phyloP scores from a whole-genome alignment of 345 rosid species.

The Lumnitzera racemosa region DNA sequence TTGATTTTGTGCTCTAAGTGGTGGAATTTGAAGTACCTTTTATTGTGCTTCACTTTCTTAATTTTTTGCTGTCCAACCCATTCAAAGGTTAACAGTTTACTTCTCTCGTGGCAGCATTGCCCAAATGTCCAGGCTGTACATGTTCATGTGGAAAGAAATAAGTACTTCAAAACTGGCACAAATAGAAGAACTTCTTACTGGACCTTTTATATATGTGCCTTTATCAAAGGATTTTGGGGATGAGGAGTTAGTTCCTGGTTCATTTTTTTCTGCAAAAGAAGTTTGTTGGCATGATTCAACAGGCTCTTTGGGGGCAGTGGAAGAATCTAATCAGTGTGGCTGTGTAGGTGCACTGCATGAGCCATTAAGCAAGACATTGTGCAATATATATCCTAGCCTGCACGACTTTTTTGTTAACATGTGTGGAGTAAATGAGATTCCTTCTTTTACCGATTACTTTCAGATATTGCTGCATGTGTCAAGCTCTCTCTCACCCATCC shows the following conservation, averaged over 20 bases:
- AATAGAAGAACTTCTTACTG: slow-evolving; percentile 37
- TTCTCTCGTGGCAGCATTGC: slow-evolving; percentile 50
- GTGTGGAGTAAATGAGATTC: slow-evolving; percentile 64
- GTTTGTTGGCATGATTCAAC: slow-evolving; percentile 80
- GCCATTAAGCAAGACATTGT: slow-evolving; percentile 47
- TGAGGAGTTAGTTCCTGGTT: slow-evolving; percentile 46
- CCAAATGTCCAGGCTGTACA: slow-evolving; percentile 66
- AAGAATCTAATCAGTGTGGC: slow-evolving; percentile 26
- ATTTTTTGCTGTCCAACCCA: background rate
- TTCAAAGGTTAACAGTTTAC: background rate
- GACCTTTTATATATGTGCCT: slow-evolving; percentile 69
- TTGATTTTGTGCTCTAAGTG: too few relatives aligned
- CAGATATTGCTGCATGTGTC: slow-evolving; percentile 61
- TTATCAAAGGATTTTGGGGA: slow-evolving; percentile 28
- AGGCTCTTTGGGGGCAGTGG: slow-evolving; percentile 42
- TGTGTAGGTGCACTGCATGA: slow-evolving; percentile 16
- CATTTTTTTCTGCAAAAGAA: slow-evolving; percentile 54
- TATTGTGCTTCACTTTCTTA: background rate
- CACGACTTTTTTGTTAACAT: slow-evolving; percentile 69
- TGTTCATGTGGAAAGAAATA: slow-evolving; percentile 64
- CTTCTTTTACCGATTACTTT: slow-evolving; percentile 53
- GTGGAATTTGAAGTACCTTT: too few relatives aligned
- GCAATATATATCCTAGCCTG: slow-evolving; percentile 72
- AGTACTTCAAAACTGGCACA: slow-evolving; percentile 39
- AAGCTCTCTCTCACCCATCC: slow-evolving; percentile 45